Conservation (phyloP, 176 grass and related monocot species). For the Chloris gayana region DNA sequence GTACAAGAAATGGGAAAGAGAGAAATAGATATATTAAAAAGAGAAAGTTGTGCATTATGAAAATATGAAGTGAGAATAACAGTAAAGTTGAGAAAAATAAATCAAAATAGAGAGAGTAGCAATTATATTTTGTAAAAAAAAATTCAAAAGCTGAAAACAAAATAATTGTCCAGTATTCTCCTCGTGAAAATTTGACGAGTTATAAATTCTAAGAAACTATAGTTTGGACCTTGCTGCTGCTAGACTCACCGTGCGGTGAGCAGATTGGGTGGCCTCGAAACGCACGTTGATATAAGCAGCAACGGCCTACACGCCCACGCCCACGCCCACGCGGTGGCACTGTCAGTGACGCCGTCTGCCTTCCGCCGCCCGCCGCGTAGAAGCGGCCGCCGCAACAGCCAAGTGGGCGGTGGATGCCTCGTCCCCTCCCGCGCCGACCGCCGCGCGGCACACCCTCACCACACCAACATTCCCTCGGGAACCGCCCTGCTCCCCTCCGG, state of each 20-base stretch:
- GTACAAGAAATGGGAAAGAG: no score
- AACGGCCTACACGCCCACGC: constrained; percentile 3
- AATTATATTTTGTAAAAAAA: no score
- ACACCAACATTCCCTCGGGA: constrained; percentile 27
- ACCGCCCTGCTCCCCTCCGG: background rate
- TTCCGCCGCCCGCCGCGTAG: background rate
- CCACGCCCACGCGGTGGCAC: constrained; percentile 19
- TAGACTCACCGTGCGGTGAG: background rate
- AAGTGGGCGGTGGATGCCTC: constrained; percentile 5
- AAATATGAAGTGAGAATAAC: no score
- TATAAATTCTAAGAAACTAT: background rate
- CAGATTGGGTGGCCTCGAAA: background rate
- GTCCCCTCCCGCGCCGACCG: constrained; percentile 14
- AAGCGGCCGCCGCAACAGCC: constrained; percentile 22
- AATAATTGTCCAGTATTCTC: no score
- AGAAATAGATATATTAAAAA: no score
- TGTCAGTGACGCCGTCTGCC: constrained; percentile 3
- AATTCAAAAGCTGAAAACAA: no score
- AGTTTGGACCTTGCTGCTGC: background rate
- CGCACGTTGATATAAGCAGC: constrained; percentile 28
- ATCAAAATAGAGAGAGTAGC: no score
- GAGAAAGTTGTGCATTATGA: no score
- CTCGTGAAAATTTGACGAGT: no score
- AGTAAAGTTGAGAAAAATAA: no score
- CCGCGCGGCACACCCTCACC: background rate